Evolutionary conservation across 2,329 filamentous ascomycete genomes (phyloP).

Genomic region (Pestalotiopsis sp.): DNA sequence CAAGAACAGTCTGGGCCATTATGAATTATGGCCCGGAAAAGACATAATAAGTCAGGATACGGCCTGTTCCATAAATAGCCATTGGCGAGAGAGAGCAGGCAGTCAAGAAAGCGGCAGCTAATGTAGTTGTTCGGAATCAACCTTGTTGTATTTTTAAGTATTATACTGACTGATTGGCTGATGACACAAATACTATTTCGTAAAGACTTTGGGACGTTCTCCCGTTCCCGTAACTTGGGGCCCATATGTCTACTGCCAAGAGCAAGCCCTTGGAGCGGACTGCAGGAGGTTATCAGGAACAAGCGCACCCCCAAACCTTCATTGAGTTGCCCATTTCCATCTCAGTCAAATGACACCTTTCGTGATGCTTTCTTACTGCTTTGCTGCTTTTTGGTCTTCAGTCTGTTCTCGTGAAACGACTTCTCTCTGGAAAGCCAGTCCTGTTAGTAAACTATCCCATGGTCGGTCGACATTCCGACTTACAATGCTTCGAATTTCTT

Average conservation of each 20-base stretch:
- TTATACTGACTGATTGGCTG: too few species aligned
- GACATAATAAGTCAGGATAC: neutral
- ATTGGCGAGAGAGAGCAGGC: neutral
- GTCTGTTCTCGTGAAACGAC: constrained; percentile 45
- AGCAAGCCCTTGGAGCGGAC: too few species aligned
- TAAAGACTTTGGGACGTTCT: too few species aligned
- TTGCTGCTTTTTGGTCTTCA: constrained; percentile 51
- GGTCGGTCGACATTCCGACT: constrained; percentile 23
- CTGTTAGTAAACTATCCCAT: constrained; percentile 18
- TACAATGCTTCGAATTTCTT: constrained; percentile 54
- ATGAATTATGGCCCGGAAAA: neutral
- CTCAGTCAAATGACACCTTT: constrained; percentile 25
- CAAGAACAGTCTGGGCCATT: neutral
- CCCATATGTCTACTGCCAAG: too few species aligned
- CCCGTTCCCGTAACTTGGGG: too few species aligned
- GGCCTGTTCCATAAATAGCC: neutral
- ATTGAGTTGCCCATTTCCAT: neutral
- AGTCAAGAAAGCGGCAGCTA: too few species aligned
- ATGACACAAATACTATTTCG: too few species aligned
- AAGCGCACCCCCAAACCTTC: neutral
- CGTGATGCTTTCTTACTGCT: constrained; percentile 55
- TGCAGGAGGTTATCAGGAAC: neutral
- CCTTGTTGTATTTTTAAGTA: too few species aligned
- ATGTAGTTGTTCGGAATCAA: too few species aligned
- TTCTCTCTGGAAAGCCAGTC: constrained; percentile 43